Base-by-base conservation (phyloP, 2,329 filamentous ascomycete genomes). In the Penicillium corylophilum region DNA sequence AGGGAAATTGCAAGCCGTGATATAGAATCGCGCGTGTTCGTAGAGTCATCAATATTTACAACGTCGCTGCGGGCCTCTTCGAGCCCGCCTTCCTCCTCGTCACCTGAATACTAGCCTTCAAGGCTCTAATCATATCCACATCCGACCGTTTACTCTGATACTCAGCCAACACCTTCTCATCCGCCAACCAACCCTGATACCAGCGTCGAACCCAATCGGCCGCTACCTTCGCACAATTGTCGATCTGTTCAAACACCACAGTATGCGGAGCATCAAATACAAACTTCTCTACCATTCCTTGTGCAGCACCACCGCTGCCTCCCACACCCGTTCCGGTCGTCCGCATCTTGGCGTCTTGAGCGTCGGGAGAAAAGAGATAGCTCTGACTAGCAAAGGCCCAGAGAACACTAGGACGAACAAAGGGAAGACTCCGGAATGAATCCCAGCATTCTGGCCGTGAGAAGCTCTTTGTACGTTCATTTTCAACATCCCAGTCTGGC, bases 381-480 rank as follows among this genome's bases (percentile, higher is more conserved):
- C 60, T 64, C 13, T 48, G 33, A 0, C 44, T 54, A 2, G 56
- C 62, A 45, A 59, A 67, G 2, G 63, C 47, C 50, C 56, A 67
- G 0, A 64, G 33, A 7, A 66, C 62, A 48, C 56, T 59, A 1
- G 64, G 64, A 18, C 62, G 56, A 4, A 66, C 16, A 20, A 48
- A 56, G 2, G 64, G 62, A 4, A 66, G 33, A 44, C 60, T 60
- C 2, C 48, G 54, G 44, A 56, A 50, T 1, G 54, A 40, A 1
- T 51, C 42, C 44, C 39, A 53, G 23, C 53, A 57, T 18, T 35
- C 28, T 63, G 63, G 60, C 4, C 63, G 53, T 6, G 53, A 46
- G 23, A 55, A 57, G 2, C 51, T 16, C 9, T 43, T 48, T 5
- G 49, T 48, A n/a, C 53, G 50, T 20, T 59, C 53, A 3, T 41